Base-by-base conservation (phyloP, 495 filamentous ascomycete species). In the Daldinia bambusicola region DNA sequence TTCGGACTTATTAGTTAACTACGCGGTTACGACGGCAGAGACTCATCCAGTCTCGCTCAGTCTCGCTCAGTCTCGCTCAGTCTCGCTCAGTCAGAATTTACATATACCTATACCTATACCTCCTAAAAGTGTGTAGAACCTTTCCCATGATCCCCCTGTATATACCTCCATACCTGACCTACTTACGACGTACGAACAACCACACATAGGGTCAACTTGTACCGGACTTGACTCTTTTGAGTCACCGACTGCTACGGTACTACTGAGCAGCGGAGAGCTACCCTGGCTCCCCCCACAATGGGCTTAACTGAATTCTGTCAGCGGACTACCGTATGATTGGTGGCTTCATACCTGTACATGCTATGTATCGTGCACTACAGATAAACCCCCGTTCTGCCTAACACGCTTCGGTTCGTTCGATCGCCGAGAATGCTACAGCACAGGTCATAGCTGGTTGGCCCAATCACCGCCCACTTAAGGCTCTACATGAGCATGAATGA, bases 181-280 rank as follows among this genome's bases (percentile, higher is more conserved):
- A 56, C 50, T 6, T 53, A 53, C 22, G 8, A 26, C 5, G 6
- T 26, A 53, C 50, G 7, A 36, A 37, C 53, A 22, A 31, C 36
- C 26, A 34, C n/a, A 45, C 38, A 63, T 50, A 72, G 56, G 50
- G 18, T 56, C 18, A 66, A 51, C 32, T 60, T 31, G 61, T 51
- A 48, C 43, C 41, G 38, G 36, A 31, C 66, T 62, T 68, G 30
- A 59, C 65, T 36, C 1, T 14, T 73, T 73, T 36, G 26, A 53
- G 70, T 69, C 70, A 73, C 70, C 70, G 70, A 73, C 70, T 62
- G 62, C 62, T 60, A 69, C 70, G 48, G 67, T 41, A 48, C 43
- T 48, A 48, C 18, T 48, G 43, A 48, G 20, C 18, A 48, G 18
- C 16, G 20, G 41, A 38, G 26, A 69, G 61, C 62, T 65, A 66